Conservation (phyloP, 352 stramenopile species). For the Phytophthora tentaculata region DNA sequence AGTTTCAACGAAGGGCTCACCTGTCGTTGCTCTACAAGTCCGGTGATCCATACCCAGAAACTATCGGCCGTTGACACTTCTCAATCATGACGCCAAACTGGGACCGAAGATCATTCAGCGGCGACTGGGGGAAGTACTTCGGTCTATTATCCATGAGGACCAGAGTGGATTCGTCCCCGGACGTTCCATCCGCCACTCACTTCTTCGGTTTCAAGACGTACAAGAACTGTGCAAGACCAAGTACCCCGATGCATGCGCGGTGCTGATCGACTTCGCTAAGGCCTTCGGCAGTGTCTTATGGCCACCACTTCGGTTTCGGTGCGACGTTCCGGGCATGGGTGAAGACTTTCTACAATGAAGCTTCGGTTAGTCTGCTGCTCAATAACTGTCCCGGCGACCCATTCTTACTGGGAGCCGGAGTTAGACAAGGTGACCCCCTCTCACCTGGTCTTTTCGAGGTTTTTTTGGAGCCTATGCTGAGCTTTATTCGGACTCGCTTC, state of each 20-base stretch:
- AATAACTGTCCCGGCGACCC: constrained; percentile 10
- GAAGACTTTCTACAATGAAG: constrained; percentile 24
- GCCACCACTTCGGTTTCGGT: not conserved
- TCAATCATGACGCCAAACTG: constrained; percentile 25
- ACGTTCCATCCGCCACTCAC: constrained; percentile 13
- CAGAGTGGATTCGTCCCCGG: constrained; percentile 10
- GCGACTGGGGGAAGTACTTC: constrained; percentile 4
- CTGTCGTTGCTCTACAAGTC: constrained; percentile 16
- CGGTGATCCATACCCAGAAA: constrained; percentile 8
- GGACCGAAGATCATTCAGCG: constrained; percentile 8
- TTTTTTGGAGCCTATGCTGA: constrained; percentile 26
- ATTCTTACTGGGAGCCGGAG: constrained; percentile 10
- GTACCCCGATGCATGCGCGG: constrained; percentile 2
- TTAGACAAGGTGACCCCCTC: constrained; percentile 21
- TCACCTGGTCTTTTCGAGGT: constrained; percentile 23
- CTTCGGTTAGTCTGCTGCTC: constrained; percentile 14
- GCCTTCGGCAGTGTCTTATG: not conserved
- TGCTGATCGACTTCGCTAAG: not conserved
- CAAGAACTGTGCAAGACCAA: constrained; percentile 4
- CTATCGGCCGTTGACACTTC: constrained; percentile 20
- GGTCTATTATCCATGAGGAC: constrained; percentile 15
- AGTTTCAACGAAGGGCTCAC: constrained; percentile 19
- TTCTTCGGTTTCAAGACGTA: constrained; percentile 21
- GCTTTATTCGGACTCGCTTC: not conserved
- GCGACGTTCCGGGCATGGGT: not conserved